phyloP scores from a whole-genome alignment of 768 basidiomycete genomes.

The Pholiota conissans region DNA sequence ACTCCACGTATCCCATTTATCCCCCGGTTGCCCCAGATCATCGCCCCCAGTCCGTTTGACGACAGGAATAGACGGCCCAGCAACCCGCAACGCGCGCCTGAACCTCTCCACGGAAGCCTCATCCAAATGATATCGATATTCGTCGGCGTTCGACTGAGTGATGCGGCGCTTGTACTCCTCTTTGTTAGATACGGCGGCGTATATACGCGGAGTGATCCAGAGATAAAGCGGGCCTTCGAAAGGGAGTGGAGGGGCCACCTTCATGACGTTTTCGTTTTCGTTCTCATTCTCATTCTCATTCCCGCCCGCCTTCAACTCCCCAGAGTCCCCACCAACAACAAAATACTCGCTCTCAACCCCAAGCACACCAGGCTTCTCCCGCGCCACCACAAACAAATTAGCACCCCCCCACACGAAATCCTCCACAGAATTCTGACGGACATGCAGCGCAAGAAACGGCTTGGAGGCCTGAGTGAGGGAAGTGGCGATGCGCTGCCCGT shows the following conservation, averaged over 20 bases:
- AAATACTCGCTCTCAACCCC: not conserved
- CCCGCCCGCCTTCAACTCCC: too few relatives aligned
- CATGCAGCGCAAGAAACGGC: not conserved
- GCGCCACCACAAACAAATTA: not conserved
- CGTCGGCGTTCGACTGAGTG: not conserved
- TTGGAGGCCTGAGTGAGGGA: not conserved
- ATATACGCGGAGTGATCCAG: not conserved
- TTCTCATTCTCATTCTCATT: too few relatives aligned
- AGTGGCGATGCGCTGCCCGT: not conserved
- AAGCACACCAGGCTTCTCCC: not conserved
- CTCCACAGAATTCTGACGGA: not conserved
- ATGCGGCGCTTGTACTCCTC: not conserved
- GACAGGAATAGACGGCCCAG: not conserved
- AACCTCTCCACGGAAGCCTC: not conserved
- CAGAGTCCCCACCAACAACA: not conserved
- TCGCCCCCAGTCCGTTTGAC: not conserved
- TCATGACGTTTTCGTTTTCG: not conserved
- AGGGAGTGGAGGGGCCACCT: not conserved
- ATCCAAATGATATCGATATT: not conserved
- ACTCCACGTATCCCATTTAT: not conserved
- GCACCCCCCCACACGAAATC: not conserved
- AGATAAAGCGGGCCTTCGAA: not conserved
- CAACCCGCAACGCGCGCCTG: not conserved
- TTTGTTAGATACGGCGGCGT: not conserved
- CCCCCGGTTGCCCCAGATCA: not conserved